Evolutionary conservation across 2,329 filamentous ascomycete genomes (phyloP).

Genomic region (Phialocephala sp.): DNA sequence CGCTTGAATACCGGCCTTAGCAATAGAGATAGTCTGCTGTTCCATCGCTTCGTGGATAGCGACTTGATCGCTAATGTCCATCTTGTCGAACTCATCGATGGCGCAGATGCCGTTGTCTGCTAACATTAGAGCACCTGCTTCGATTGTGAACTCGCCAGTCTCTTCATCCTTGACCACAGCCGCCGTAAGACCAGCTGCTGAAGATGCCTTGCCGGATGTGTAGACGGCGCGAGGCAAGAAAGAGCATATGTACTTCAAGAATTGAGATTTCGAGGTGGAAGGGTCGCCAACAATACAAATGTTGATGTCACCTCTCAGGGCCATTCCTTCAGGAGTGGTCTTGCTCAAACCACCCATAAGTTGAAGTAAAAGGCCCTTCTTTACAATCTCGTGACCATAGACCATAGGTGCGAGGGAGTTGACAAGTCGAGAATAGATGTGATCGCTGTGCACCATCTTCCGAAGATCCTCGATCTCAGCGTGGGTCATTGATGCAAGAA

Average conservation of each 20-base stretch:
- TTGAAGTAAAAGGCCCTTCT: conserved; percentile 93
- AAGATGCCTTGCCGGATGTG: conserved; percentile 96
- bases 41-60: conserved; percentile 99
- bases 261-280: conserved; percentile 96
- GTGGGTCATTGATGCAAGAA: conserved; percentile 82
- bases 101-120: conserved; percentile 97
- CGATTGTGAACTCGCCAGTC: conserved; percentile 98
- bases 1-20: conserved; percentile 97
- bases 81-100: conserved; percentile 99
- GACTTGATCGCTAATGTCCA: conserved; percentile 96
- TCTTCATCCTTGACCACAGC: conserved; percentile 98
- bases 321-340: conserved; percentile 90
- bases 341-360: conserved; percentile 96
- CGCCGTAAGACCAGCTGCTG: conserved; percentile 94
- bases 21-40: conserved; percentile 98
- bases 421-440: conserved; percentile 92
- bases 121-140: conserved; percentile 96
- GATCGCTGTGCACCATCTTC: conserved; percentile 91
- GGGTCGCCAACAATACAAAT: conserved; percentile 98
- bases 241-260: conserved; percentile 96
- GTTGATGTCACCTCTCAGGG: conserved; percentile 95
- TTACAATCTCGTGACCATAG: conserved; percentile 96
- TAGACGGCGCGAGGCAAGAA: conserved; percentile 97
- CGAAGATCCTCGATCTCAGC: conserved; percentile 91
- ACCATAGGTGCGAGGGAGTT: conserved; percentile 96